phyloP scores from a whole-genome alignment of 306 rosid species.

The apple (Malus domestica) region ASM211411v1 NC_041796.1:962001-962500 shows the following conservation, averaged over 20 bases:
- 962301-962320: conserved; percentile 44
- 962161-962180: background rate
- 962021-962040: background rate
- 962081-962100: background rate
- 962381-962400: background rate
- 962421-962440: background rate
- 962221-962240: conserved; percentile 14
- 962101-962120: background rate
- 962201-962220: conserved; percentile 12
- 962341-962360: conserved; percentile 6
- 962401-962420: conserved; percentile 4
- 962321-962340: conserved; percentile 27
- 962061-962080: background rate
- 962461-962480: background rate
- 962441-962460: background rate
- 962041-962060: background rate
- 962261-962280: background rate
- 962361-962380: conserved; percentile 45
- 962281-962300: background rate
- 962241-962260: background rate
- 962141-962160: background rate
- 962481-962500: too few relatives aligned
- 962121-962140: background rate
- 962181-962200: background rate
- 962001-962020: background rate